phyloP scores from a whole-genome alignment of 148 eudicot species.

The Hydrangea macrophylla region DNA sequence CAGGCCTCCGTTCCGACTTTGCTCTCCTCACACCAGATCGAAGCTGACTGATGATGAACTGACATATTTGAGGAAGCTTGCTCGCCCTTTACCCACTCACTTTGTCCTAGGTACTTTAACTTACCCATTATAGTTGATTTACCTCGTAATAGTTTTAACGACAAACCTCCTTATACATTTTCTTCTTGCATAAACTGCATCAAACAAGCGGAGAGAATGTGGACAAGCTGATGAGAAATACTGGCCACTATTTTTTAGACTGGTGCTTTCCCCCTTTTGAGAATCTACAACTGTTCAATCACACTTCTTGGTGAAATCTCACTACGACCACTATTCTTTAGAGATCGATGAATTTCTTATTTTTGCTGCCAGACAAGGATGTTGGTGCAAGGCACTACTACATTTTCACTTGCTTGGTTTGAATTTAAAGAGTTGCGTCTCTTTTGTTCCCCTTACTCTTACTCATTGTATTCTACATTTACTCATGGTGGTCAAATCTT shows the following conservation, averaged over 20 bases:
- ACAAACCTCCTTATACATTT: not conserved
- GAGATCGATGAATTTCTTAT: no score
- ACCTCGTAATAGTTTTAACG: not conserved
- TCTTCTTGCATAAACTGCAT: not conserved
- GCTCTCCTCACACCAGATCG: slow-evolving; percentile 54
- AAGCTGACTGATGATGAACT: slow-evolving; percentile 77
- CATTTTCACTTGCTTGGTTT: no score
- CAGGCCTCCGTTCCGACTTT: slow-evolving; percentile 75
- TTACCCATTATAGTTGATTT: not conserved
- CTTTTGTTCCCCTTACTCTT: no score
- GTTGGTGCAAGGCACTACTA: no score
- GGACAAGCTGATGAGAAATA: not conserved
- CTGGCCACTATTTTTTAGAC: not conserved
- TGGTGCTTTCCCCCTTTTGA: no score
- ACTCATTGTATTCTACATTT: no score
- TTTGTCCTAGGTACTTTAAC: slow-evolving; percentile 82
- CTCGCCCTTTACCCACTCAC: slow-evolving; percentile 81
- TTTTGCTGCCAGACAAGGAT: no score
- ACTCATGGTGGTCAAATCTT: no score
- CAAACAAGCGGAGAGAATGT: not conserved
- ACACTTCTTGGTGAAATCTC: no score
- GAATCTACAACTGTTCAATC: no score
- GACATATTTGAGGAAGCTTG: slow-evolving; percentile 81
- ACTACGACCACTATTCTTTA: no score
- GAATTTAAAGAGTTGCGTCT: no score